Evolutionary conservation across 1,284 basidiomycete species (phyloP).

Genomic region (Farysia itapuensis): DNA sequence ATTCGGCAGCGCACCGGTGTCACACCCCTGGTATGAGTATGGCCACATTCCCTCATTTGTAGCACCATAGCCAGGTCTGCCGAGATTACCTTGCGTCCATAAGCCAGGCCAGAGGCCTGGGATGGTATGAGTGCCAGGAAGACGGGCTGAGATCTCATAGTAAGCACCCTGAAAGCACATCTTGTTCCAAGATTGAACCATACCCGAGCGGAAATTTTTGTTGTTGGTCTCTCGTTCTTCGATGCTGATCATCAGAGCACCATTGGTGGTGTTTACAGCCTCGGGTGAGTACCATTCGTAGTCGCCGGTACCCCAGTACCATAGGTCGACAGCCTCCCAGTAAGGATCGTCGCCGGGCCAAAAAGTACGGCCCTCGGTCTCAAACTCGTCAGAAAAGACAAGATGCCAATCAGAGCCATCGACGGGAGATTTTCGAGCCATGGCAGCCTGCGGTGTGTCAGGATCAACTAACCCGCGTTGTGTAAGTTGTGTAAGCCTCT

Average conservation of each 20-base stretch:
- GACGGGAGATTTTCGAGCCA: conserved; percentile 13
- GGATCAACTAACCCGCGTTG: conserved; percentile 43
- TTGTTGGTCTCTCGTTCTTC: conserved; percentile 47
- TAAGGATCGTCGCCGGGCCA: conserved; percentile 59
- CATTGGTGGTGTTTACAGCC: conserved; percentile 46
- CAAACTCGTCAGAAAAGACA: conserved; percentile 73
- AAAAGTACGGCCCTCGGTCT: conserved; percentile 70
- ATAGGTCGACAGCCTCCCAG: conserved; percentile 64
- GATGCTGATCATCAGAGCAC: conserved; percentile 45
- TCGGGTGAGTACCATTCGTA: conserved; percentile 61
- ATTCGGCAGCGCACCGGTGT: conserved; percentile 53
- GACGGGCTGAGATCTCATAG: conserved; percentile 43
- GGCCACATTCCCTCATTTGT: conserved; percentile 60
- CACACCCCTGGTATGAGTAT: conserved; percentile 61
- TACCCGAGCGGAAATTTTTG: conserved; percentile 56
- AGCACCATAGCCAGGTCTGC: conserved; percentile 56
- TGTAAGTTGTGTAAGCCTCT: conserved; percentile 15
- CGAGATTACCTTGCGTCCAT: conserved; percentile 56
- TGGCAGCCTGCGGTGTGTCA: conserved; percentile 37
- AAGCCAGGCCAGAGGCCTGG: conserved; percentile 61
- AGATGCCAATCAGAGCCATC: conserved; percentile 62
- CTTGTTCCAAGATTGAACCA: conserved; percentile 60
- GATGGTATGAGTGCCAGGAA: conserved; percentile 17
- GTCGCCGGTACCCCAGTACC: conserved; percentile 61
- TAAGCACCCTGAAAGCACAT: conserved; percentile 60